A percentile compares a stretch with the other conserved stretches of the same genome.
These are phyloP conservation scores for Rhodotorula sp. DNA, from an alignment of 1,284 basidiomycete species.

Conservation along the genomic window DNA sequence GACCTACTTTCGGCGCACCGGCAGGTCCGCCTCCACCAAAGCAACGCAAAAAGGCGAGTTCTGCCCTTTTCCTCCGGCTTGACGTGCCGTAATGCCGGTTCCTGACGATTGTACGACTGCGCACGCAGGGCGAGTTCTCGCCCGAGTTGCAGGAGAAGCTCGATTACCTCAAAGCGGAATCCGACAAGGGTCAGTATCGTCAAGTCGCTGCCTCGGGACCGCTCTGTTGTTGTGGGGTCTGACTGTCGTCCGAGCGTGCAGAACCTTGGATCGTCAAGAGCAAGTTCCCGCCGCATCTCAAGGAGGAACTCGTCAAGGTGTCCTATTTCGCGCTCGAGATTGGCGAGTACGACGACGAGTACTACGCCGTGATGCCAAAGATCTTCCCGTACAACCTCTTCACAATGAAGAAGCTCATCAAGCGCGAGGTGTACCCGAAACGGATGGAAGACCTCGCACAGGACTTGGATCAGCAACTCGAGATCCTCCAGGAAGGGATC, in stretches of 20 bases:
- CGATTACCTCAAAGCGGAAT: conserved; percentile 61
- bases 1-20: neutral
- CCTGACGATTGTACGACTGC: no score
- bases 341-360: conserved; percentile 85
- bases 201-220: neutral
- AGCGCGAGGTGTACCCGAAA: conserved; percentile 38
- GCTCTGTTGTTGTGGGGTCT: neutral
- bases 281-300: conserved; percentile 81
- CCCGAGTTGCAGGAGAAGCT: conserved; percentile 65
- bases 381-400: conserved; percentile 92
- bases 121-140: conserved; percentile 59
- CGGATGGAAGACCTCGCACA: conserved; percentile 24
- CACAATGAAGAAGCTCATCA: conserved; percentile 48
- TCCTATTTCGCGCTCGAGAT: conserved; percentile 75
- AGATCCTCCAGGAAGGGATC: conserved; percentile 18
- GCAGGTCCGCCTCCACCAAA: neutral
- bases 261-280: conserved; percentile 44
- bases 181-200: conserved; percentile 57
- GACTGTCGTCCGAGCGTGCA: neutral
- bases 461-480: conserved; percentile 22
- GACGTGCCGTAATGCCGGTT: no score
- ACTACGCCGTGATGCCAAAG: conserved; percentile 80
- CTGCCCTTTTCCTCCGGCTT: no score
- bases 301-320: conserved; percentile 66
- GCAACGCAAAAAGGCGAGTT: conserved; percentile 62